Conservation (phyloP, 2,329 filamentous ascomycete genomes). For the Beauveria pseudobassiana region DNA sequence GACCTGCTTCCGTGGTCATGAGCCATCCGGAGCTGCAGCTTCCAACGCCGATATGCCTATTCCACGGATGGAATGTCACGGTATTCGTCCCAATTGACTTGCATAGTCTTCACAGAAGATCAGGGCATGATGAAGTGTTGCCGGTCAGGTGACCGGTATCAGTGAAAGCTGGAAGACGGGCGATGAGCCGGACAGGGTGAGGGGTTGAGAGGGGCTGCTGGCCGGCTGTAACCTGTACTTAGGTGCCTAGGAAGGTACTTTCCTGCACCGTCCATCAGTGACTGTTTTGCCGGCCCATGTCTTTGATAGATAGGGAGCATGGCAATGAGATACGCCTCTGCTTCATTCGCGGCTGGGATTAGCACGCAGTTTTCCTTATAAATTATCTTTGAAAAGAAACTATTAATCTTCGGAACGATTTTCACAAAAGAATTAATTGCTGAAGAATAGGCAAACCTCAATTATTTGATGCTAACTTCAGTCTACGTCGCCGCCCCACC, state of each 20-base stretch:
- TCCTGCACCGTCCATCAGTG: neutral
- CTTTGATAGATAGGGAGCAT: neutral
- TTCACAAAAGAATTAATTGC: neutral
- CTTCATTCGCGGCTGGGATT: neutral
- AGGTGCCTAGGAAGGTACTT: neutral
- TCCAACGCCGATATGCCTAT: neutral
- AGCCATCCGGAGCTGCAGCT: neutral
- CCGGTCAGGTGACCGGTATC: conserved; percentile 13
- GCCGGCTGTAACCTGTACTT: no score
- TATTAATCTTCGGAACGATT: neutral
- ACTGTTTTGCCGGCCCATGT: neutral
- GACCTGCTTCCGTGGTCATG: neutral
- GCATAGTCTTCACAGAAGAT: neutral
- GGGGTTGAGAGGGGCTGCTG: neutral
- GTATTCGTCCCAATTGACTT: neutral
- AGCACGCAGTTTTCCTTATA: neutral
- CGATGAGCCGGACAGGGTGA: neutral
- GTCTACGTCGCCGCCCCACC: neutral
- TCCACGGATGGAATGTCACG: neutral
- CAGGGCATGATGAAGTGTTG: neutral
- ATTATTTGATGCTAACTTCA: neutral
- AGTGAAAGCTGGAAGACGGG: neutral
- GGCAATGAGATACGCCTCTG: no score
- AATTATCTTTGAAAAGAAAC: neutral
- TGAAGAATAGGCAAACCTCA: neutral